These are phyloP conservation scores for Nannizziopsis arthrosporioides DNA, from an alignment of 2,329 filamentous ascomycete genomes.

Conservation along the genomic window DNA sequence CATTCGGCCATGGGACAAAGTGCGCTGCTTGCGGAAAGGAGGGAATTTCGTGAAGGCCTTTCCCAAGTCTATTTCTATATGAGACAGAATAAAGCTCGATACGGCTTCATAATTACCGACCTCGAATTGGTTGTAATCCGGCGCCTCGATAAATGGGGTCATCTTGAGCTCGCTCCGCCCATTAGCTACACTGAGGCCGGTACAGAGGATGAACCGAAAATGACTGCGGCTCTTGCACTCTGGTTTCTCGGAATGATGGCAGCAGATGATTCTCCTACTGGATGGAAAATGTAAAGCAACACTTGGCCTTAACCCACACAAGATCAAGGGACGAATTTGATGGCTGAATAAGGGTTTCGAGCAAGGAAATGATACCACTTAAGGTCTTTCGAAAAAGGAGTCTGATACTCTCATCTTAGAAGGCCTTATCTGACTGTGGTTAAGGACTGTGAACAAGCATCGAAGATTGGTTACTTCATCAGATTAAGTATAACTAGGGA, in stretches of 20 bases:
- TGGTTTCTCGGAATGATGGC: conserved; percentile 20
- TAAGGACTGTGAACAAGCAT: too few species aligned
- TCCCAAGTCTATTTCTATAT: conserved; percentile 11
- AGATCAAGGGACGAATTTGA: too few species aligned
- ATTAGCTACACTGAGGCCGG: conserved; percentile 5
- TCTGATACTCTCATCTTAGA: too few species aligned
- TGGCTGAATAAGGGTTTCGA: too few species aligned
- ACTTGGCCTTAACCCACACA: too few species aligned
- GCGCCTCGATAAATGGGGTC: conserved; percentile 14
- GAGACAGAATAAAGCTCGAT: conserved; percentile 8
- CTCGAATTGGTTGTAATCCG: conserved; percentile 16
- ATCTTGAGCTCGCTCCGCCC: conserved; percentile 13
- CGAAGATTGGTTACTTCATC: too few species aligned
- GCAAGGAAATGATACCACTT: too few species aligned
- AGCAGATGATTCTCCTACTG: conserved; percentile 3
- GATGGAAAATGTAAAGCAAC: too few species aligned
- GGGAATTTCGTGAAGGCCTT: conserved; percentile 8
- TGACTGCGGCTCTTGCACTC: conserved; percentile 16
- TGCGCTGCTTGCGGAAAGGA: background rate
- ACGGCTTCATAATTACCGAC: conserved; percentile 10
- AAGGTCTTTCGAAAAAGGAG: too few species aligned
- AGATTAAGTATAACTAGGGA: too few species aligned
- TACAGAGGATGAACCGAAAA: conserved; percentile 5
- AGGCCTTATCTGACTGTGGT: too few species aligned
- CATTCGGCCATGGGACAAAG: background rate